phyloP scores from a whole-genome alignment of 2,329 filamentous ascomycete species.

The Plectosphaerella sp. region DNA sequence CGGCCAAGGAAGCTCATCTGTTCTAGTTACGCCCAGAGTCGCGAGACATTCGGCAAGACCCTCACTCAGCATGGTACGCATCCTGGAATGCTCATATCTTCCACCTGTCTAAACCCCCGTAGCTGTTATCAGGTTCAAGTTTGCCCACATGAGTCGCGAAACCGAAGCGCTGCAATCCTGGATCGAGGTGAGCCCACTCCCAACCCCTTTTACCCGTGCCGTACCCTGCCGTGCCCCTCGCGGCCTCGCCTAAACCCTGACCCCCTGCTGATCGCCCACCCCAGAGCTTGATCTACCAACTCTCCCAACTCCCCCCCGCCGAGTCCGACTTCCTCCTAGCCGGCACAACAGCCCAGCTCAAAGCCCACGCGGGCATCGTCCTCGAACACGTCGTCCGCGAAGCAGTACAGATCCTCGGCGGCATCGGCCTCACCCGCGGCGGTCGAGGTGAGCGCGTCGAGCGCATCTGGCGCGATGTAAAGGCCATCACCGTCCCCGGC shows the following conservation, averaged over 20 bases:
- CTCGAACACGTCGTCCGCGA: constrained; percentile 10
- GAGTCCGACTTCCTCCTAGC: constrained; percentile 20
- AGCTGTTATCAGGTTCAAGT: constrained; percentile 13
- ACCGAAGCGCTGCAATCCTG: constrained; percentile 12
- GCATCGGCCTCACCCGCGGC: constrained; percentile 10
- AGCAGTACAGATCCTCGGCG: constrained; percentile 12
- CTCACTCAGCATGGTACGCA: constrained; percentile 9
- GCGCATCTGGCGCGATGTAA: constrained; percentile 11
- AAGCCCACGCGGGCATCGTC: constrained; percentile 12
- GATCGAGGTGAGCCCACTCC: constrained; percentile 5
- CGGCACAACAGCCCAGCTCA: constrained; percentile 12
- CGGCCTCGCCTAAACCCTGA: no score
- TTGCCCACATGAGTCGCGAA: constrained; percentile 12
- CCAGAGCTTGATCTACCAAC: constrained; percentile 37
- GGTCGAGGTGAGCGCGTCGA: constrained; percentile 14
- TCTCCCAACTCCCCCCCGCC: constrained; percentile 14
- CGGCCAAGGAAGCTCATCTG: neutral
- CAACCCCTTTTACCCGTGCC: no score
- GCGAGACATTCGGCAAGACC: constrained; percentile 13
- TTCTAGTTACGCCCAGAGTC: constrained; percentile 8
- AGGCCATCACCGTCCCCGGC: constrained; percentile 12
- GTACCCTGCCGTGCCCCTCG: no score
- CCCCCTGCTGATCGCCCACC: neutral
- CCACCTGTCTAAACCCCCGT: no score
- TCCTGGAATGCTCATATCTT: no score